Percentiles rank a stretch among this genome's conserved stretches.
Conservation (phyloP, 495 filamentous ascomycete species). For the Neurospora terricola region DNA sequence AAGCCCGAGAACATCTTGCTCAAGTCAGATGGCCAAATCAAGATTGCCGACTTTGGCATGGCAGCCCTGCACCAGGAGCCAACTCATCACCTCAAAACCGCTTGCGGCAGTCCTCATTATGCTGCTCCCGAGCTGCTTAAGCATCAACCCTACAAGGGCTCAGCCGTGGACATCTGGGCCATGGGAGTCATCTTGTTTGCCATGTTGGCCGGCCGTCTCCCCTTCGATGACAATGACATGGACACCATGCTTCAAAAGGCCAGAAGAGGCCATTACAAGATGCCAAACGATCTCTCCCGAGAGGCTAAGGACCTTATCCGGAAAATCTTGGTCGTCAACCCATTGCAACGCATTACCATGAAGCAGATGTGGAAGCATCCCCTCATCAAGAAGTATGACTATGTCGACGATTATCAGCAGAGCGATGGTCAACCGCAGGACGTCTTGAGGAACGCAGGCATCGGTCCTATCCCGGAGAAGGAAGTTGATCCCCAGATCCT, state of each 20-base stretch:
- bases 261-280: conserved; percentile 56
- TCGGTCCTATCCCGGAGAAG: conserved; percentile 24
- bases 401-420: conserved; percentile 44
- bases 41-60: conserved; percentile 97
- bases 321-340: conserved; percentile 63
- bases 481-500: conserved; percentile 73
- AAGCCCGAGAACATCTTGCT: conserved; percentile 97
- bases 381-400: conserved; percentile 69
- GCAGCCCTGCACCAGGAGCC: conserved; percentile 75
- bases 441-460: conserved; percentile 16
- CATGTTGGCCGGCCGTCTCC: conserved; percentile 66
- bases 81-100: conserved; percentile 65
- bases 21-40: conserved; percentile 59
- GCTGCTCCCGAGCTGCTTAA: conserved; percentile 84
- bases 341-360: conserved; percentile 66
- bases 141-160: conserved; percentile 63
- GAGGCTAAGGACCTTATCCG: conserved; percentile 74
- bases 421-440: conserved; percentile 12
- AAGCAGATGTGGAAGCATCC: conserved; percentile 75
- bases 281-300: conserved; percentile 54
- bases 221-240: conserved; percentile 59
- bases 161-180: conserved; percentile 86
- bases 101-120: conserved; percentile 95
- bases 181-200: conserved; percentile 86
- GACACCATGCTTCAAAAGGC: conserved; percentile 58